A percentile compares a stretch with the other conserved stretches of the same genome.
phyloP scores from a whole-genome alignment of 768 basidiomycete species.

The Termitomyces bulborhizus region DNA sequence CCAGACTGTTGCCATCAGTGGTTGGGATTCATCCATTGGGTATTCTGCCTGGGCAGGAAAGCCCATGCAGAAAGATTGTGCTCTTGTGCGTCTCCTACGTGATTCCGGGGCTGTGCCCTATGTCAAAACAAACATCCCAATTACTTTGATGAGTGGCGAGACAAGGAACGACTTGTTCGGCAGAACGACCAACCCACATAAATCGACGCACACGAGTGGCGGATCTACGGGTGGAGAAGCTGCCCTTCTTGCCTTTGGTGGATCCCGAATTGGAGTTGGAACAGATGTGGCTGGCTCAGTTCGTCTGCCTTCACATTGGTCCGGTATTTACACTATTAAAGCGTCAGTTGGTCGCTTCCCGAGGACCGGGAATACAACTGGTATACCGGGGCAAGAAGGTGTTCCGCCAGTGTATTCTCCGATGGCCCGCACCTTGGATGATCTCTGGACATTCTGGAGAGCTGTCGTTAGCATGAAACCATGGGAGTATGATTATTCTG shows the following conservation, averaged over 20 bases:
- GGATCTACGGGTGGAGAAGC: conserved; percentile 68
- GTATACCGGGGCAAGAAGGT: conserved; percentile 56
- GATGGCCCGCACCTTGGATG: conserved; percentile 54
- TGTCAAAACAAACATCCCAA: conserved; percentile 62
- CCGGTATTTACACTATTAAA: conserved; percentile 56
- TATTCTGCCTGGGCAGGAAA: conserved; percentile 45
- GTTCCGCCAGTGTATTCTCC: conserved; percentile 49
- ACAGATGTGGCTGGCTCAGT: conserved; percentile 69
- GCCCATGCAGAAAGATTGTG: conserved; percentile 40
- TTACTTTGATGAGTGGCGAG: conserved; percentile 55
- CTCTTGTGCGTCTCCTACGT: conserved; percentile 44
- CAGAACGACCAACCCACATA: conserved; percentile 55
- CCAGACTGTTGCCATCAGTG: conserved; percentile 44
- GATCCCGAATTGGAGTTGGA: conserved; percentile 57
- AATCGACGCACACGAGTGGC: conserved; percentile 46
- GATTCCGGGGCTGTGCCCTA: conserved; percentile 62
- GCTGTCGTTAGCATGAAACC: conserved; percentile 55
- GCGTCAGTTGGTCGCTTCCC: conserved; percentile 42
- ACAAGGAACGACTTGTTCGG: conserved; percentile 55
- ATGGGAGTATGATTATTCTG: conserved; percentile 57
- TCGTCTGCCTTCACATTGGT: conserved; percentile 59
- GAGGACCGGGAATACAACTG: conserved; percentile 36
- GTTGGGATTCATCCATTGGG: conserved; percentile 54
- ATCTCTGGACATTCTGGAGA: conserved; percentile 60
- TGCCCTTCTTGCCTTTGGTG: conserved; percentile 55